Evolutionary conservation across 768 basidiomycete species (phyloP).

Genomic region (Psilocybe azurescens): DNA sequence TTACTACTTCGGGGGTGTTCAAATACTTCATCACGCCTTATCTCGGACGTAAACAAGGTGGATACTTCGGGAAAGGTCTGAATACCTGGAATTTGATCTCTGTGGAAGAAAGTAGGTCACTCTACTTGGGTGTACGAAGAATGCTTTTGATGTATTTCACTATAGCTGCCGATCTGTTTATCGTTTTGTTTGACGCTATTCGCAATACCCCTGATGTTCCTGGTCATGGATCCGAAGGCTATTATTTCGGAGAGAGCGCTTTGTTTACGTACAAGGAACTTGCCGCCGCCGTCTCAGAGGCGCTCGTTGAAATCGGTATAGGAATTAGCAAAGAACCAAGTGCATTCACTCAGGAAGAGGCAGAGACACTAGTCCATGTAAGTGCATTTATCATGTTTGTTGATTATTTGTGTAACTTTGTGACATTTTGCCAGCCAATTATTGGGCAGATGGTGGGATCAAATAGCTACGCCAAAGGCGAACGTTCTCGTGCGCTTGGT

Average conservation of each 20-base stretch:
- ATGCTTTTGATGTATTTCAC: not conserved
- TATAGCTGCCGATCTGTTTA: slow-evolving; percentile 25
- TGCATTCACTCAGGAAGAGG: slow-evolving; percentile 28
- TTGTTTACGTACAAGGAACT: slow-evolving; percentile 23
- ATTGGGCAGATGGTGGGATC: slow-evolving; percentile 23
- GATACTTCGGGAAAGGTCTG: slow-evolving; percentile 26
- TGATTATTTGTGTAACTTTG: no score
- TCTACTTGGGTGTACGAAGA: not conserved
- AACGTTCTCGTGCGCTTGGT: slow-evolving; percentile 27
- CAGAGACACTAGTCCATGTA: slow-evolving; percentile 22
- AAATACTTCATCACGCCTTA: slow-evolving; percentile 26
- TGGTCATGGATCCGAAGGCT: slow-evolving; percentile 27
- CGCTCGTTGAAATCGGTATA: slow-evolving; percentile 23
- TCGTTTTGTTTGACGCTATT: slow-evolving; percentile 25
- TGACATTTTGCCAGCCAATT: slow-evolving; percentile 10
- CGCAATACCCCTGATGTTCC: slow-evolving; percentile 13
- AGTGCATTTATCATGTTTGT: slow-evolving; percentile 3
- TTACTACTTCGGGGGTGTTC: slow-evolving; percentile 30
- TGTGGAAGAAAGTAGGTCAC: slow-evolving; percentile 26
- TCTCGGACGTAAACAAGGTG: slow-evolving; percentile 25
- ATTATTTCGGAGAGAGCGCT: slow-evolving; percentile 29
- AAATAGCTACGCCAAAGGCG: slow-evolving; percentile 24
- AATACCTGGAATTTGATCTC: slow-evolving; percentile 26
- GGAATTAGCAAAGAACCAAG: slow-evolving; percentile 16
- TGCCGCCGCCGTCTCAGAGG: slow-evolving; percentile 19